Conservation (phyloP, 2,329 filamentous ascomycete genomes). For the Colletotrichum chrysophilum region DNA sequence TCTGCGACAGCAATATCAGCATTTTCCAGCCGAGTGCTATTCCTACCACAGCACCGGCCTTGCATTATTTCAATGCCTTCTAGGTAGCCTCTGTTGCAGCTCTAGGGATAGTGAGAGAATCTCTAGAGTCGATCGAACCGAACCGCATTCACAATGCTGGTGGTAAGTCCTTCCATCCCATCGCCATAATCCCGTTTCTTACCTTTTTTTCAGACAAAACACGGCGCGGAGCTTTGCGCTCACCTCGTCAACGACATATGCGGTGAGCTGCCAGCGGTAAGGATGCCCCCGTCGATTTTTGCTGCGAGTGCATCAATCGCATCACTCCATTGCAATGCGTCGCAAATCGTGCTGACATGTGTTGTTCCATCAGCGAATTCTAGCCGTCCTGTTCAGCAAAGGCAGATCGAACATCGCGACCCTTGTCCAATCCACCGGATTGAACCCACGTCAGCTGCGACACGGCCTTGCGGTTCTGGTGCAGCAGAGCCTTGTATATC, state of each 20-base stretch:
- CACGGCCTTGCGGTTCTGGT: constrained; percentile 84
- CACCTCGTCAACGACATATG: constrained; percentile 88
- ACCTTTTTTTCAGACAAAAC: constrained; percentile 60
- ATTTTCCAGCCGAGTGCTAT: constrained; percentile 5
- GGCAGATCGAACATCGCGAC: constrained; percentile 77
- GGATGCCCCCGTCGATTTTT: constrained; percentile 34
- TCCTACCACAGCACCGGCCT: neutral
- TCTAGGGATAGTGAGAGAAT: constrained; percentile 81
- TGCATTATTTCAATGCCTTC: constrained; percentile 58
- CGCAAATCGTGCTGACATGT: constrained; percentile 11
- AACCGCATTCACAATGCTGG: constrained; percentile 37
- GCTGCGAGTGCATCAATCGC: constrained; percentile 7
- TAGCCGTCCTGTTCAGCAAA: constrained; percentile 76
- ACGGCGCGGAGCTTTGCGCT: constrained; percentile 86
- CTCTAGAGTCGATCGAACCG: constrained; percentile 72
- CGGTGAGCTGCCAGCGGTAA: constrained; percentile 90
- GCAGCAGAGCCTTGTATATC: constrained; percentile 85
- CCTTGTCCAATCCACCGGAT: constrained; percentile 73
- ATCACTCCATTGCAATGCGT: neutral
- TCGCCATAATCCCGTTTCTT: neutral
- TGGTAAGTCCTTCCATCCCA: constrained; percentile 47
- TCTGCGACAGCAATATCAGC: neutral
- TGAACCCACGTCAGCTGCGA: constrained; percentile 77
- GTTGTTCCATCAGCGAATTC: constrained; percentile 71
- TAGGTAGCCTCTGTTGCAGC: constrained; percentile 73